Percentiles rank a stretch among this genome's conserved stretches.
Conservation (phyloP, 2,329 filamentous ascomycete species). For the Onygena corvina region DNA sequence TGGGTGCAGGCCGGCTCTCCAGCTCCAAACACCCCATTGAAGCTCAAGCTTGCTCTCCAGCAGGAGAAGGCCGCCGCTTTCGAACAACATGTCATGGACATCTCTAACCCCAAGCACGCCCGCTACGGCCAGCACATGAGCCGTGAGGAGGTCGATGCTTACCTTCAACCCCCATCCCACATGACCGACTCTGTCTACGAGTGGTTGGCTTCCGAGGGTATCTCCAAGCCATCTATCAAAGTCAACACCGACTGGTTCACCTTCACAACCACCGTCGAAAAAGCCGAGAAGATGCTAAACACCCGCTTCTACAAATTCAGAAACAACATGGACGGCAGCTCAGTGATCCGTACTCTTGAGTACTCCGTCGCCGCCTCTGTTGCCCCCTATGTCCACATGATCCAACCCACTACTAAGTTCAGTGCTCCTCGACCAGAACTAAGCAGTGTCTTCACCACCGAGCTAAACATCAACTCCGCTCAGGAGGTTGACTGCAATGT, state of each 20-base stretch:
- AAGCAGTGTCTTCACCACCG: constrained; percentile 23
- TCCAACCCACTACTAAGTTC: constrained; percentile 55
- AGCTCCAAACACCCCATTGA: constrained; percentile 31
- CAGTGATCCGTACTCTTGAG: constrained; percentile 42
- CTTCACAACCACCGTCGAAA: constrained; percentile 27
- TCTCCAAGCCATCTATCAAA: constrained; percentile 37
- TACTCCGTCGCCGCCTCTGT: constrained; percentile 52
- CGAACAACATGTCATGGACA: constrained; percentile 47
- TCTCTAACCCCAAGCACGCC: constrained; percentile 49
- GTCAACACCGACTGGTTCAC: constrained; percentile 50
- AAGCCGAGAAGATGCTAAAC: constrained; percentile 12
- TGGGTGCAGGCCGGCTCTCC: constrained; percentile 24
- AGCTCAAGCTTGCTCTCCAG: constrained; percentile 39
- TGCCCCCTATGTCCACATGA: constrained; percentile 45
- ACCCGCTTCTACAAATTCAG: constrained; percentile 11
- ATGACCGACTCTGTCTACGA: constrained; percentile 39
- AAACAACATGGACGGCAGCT: constrained; percentile 41
- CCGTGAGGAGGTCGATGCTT: constrained; percentile 45
- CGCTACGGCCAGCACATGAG: constrained; percentile 52
- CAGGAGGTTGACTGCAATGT: constrained; percentile 26
- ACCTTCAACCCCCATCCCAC: constrained; percentile 41
- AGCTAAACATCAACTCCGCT: constrained; percentile 11
- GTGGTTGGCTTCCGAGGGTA: constrained; percentile 45
- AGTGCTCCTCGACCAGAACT: constrained; percentile 38
- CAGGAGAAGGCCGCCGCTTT: constrained; percentile 42